Evolutionary conservation across 495 filamentous ascomycete genomes (phyloP).

Genomic region (Cercophora newfieldiana): DNA sequence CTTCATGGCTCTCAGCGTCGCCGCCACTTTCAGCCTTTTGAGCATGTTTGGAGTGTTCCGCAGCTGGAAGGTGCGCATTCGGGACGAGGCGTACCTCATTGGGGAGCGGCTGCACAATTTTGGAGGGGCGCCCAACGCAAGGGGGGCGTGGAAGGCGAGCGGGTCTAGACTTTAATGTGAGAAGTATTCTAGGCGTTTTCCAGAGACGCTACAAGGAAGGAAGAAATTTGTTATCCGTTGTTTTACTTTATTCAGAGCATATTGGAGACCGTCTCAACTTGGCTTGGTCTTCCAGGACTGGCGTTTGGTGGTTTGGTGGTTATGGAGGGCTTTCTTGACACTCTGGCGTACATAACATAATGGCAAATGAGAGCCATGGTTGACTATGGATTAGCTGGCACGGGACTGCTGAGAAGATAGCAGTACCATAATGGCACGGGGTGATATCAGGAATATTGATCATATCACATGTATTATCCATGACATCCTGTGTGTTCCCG

Average conservation of each 20-base stretch:
- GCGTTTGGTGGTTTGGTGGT: not conserved
- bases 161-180: constrained; percentile 19
- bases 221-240: constrained; percentile 1
- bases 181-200: not conserved
- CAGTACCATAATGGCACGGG: no score
- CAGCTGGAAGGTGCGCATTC: constrained; percentile 77
- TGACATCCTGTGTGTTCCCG: no score
- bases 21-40: constrained; percentile 33
- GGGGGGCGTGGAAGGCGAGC: constrained; percentile 33
- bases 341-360: not conserved
- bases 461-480: no score
- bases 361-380: no score
- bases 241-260: not conserved
- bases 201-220: no score
- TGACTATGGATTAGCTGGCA: no score
- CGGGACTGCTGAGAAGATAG: no score
- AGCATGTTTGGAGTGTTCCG: constrained; percentile 64
- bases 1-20: constrained; percentile 51
- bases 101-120: constrained; percentile 94
- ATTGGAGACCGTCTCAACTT: not conserved
- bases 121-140: constrained; percentile 52
- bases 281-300: not conserved
- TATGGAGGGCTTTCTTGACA: no score
- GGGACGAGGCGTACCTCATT: constrained; percentile 94
- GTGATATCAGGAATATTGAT: no score